Base-by-base conservation (phyloP, 1,284 basidiomycete genomes). In the Megacollybia platyphylla region DNA sequence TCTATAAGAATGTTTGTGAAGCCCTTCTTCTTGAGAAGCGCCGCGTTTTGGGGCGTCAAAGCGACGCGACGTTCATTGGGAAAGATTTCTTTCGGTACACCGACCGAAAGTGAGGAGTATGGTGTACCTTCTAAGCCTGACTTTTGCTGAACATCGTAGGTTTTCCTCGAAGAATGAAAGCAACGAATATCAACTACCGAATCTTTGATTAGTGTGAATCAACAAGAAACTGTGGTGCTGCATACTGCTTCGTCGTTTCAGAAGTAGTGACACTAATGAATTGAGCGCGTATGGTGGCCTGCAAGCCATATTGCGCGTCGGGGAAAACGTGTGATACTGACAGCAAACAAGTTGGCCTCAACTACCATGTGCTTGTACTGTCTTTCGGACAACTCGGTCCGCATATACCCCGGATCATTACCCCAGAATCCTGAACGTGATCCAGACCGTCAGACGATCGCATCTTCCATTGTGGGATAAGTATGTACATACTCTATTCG, bases 41-140 rank as follows among this genome's bases (percentile, higher is more conserved):
- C 65, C 7, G 77, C 75, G 53, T 88, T 87, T 52, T 79, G 71
- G 4, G 87, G 87, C 1, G 87, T 87, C 11, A 90, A 63, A 32
- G 86, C 73, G 31, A 89, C 85, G 42, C 87, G 78, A 44, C 78
- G 70, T 57, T 90, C 87, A 49, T 79, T 72, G 2, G 79, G 77
- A 54, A 73, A 88, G 18, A 71, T 69, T 57, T 90, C 87, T 43
- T 71, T 69, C 7, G 86, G 86, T 18, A 86, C 73, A 31, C 87
- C 87, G 49, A 90, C 68, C n/a, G 71, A 77, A 37, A 90, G 65
- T 18, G 76, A 70, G 1, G 79, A 72, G 59, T 88, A 90, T 15
- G 82, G 78, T 44, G 67, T 67, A 15, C 81, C 81, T 69, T 59
- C 49, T 13, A 52, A 54, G 38, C 50, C 50, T 20, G 53, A 44